Evolutionary conservation across 768 basidiomycete genomes (phyloP).

Genomic region (Leucocoprinus sp.): DNA sequence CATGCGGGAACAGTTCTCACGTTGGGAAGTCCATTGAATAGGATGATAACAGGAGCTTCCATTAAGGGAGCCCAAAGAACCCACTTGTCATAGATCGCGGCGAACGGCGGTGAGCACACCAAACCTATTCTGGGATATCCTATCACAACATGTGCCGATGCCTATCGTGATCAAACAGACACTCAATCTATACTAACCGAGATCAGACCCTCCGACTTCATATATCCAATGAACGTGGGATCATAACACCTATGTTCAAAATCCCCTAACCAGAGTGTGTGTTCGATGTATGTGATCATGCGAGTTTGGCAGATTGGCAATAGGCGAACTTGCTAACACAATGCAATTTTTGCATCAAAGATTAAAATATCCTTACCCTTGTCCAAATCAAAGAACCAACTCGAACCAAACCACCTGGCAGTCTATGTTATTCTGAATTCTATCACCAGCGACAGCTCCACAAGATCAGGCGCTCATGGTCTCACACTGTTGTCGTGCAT

Average conservation of each 20-base stretch:
- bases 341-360: neutral
- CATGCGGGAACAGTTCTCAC: too few relatives aligned
- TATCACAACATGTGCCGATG: neutral
- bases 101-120: neutral
- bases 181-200: conserved; percentile 6
- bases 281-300: neutral
- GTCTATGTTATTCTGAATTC: neutral
- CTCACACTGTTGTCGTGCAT: neutral
- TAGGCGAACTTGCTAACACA: neutral
- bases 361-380: conserved; percentile 1
- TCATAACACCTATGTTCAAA: neutral
- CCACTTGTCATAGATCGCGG: neutral
- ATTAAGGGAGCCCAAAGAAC: conserved; percentile 2
- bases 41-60: neutral
- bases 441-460: neutral
- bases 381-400: neutral
- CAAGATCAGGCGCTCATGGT: neutral
- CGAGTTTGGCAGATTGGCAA: neutral
- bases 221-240: conserved; percentile 2
- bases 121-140: neutral
- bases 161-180: neutral
- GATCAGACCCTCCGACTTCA: conserved; percentile 1
- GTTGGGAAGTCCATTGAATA: neutral
- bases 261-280: neutral
- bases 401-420: neutral